These are phyloP conservation scores for Aspergillus udagawae DNA, from an alignment of 2,329 filamentous ascomycete genomes.

Conservation along the genomic window DNA sequence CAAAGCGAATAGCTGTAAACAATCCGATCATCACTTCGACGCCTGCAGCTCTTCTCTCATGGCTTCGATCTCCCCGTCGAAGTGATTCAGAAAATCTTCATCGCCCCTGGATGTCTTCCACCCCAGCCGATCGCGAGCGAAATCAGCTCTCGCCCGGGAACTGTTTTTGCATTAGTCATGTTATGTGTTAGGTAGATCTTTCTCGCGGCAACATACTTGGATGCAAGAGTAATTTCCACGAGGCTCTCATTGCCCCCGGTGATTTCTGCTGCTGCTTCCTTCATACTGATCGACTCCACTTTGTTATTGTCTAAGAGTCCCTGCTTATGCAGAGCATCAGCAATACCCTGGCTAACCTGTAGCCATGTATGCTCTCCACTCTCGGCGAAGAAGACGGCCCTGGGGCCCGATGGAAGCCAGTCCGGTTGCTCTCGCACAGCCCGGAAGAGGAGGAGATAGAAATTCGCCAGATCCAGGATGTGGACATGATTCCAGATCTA, in stretches of 20 bases:
- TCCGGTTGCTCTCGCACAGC: slow-evolving; percentile 26
- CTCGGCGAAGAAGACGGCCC: slow-evolving; percentile 38
- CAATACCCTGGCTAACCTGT: slow-evolving; percentile 2
- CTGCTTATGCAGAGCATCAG: neutral
- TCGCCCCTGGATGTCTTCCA: neutral
- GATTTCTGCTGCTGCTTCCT: neutral
- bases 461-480: slow-evolving; percentile 39
- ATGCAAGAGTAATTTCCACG: neutral
- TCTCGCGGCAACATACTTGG: neutral
- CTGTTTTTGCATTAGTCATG: neutral
- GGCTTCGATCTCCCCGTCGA: neutral
- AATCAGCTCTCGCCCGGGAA: neutral
- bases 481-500: slow-evolving; percentile 43
- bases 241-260: neutral
- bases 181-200: neutral
- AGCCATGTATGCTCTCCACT: slow-evolving; percentile 40
- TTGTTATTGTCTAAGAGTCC: neutral
- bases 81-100: neutral
- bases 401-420: neutral
- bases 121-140: neutral
- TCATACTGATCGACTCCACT: neutral
- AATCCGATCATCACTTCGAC: neutral
- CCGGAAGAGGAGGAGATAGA: slow-evolving; percentile 40
- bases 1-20: neutral
- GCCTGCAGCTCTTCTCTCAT: neutral